Conservation (phyloP, 1,284 basidiomycete genomes). For the Neolentinus lepideus region DNA sequence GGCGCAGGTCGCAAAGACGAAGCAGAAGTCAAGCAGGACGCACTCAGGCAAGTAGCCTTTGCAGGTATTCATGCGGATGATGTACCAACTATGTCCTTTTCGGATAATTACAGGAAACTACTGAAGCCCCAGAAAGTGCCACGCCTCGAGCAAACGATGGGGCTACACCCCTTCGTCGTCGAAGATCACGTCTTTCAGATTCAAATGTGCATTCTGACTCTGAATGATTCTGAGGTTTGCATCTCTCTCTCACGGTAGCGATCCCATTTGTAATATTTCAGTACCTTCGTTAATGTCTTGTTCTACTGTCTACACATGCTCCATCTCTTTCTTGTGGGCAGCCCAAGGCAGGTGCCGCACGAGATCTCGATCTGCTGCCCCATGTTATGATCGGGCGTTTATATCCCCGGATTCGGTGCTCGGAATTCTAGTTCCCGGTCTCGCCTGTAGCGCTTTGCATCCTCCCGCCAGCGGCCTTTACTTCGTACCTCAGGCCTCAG, state of each 20-base stretch:
- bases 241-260: background rate
- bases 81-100: constrained; percentile 1
- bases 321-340: too few relatives aligned
- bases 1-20: constrained; percentile 19
- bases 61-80: background rate
- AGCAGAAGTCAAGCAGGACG: constrained; percentile 18
- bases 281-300: too few relatives aligned
- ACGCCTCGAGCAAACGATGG: constrained; percentile 19
- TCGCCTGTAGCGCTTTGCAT: background rate
- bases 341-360: too few relatives aligned
- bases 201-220: constrained; percentile 20
- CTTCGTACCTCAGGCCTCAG: background rate
- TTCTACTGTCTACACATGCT: too few relatives aligned
- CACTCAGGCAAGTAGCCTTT: constrained; percentile 5
- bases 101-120: constrained; percentile 17
- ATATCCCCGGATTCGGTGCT: background rate
- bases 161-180: constrained; percentile 27
- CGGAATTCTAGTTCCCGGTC: background rate
- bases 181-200: constrained; percentile 30
- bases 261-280: background rate
- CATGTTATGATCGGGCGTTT: background rate
- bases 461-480: background rate
- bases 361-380: background rate
- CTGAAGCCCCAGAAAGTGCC: constrained; percentile 16
- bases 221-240: constrained; percentile 16